Evolutionary conservation across 1,284 basidiomycete species (phyloP), one percentile per base, ranked within the genome.

Genomic region (Cryptococcus jaspeensis): DNA sequence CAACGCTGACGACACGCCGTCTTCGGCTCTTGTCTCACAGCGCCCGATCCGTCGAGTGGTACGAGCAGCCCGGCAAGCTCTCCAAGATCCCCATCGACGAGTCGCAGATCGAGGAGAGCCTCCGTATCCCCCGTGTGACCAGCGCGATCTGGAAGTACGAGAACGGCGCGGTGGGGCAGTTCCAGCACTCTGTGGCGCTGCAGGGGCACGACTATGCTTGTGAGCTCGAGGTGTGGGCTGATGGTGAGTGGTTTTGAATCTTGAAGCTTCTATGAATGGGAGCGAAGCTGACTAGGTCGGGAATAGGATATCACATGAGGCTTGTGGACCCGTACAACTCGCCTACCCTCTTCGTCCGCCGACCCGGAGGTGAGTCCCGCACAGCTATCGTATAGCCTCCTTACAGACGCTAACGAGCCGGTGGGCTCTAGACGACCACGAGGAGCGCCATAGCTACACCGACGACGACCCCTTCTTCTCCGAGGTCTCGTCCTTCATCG

Each of bases 381-480:
- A 23, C n/a, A 32, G 28, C n/a, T n/a, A n/a, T n/a, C n/a, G n/a
- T n/a, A n/a, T n/a, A n/a, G n/a, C n/a, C n/a, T n/a, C n/a, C n/a
- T n/a, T n/a, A n/a, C n/a, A n/a, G n/a, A n/a, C n/a, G 46, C 15
- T 37, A 57, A 51, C 84, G 83, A 70, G 89, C 90, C 1, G 89
- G 88, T 4, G 22, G 28, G 35, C 18, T 28, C 9, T 28, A 62
- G 88, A 88, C 71, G 92, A 96, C 74, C 81, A 84, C 63, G 91
- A 93, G 72, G 87, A 90, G 70, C 82, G 82, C 45, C 81, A 87
- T 73, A 79, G 81, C 50, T 92, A 89, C 81, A 65, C 65, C 23
- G 89, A 92, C 60, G 91, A 93, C 69, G 91, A 93, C 72, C 89
- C 90, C n/a, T 92, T 93, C 84, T 91, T 91, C 82, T 90, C 89